These are phyloP conservation scores for Fusarium miscanthi DNA, from an alignment of 2,329 filamentous ascomycete genomes.

Conservation along the genomic window DNA sequence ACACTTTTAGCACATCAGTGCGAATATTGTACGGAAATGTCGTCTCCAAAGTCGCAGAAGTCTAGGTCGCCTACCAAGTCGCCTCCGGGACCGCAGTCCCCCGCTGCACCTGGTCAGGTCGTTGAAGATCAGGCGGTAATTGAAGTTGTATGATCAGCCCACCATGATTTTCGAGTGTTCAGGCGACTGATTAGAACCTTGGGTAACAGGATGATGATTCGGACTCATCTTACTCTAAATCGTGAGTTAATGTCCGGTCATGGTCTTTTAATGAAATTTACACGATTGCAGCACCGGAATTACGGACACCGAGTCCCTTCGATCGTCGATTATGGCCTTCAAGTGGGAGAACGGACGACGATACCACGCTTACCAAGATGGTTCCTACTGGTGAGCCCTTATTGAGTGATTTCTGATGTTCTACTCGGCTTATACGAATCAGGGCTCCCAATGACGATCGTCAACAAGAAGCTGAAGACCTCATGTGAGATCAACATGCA, in stretches of 20 bases:
- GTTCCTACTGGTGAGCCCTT: slow-evolving; percentile 49
- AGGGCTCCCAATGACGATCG: slow-evolving; percentile 47
- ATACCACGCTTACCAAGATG: slow-evolving; percentile 61
- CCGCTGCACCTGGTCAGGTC: background rate
- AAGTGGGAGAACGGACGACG: slow-evolving; percentile 60
- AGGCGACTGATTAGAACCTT: background rate
- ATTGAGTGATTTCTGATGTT: fast-evolving
- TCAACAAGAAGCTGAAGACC: slow-evolving; percentile 45
- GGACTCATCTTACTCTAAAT: slow-evolving; percentile 29
- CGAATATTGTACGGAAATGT: slow-evolving; percentile 13
- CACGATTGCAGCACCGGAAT: background rate
- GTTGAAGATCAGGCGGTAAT: background rate
- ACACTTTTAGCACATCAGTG: background rate
- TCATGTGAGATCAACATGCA: slow-evolving; percentile 16
- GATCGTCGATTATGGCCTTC: slow-evolving; percentile 36
- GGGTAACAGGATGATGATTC: slow-evolving; percentile 17
- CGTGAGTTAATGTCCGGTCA: background rate
- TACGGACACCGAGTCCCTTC: slow-evolving; percentile 35
- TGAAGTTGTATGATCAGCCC: slow-evolving; percentile 19
- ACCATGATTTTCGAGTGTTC: fast-evolving
- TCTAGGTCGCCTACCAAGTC: slow-evolving; percentile 1
- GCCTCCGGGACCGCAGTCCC: background rate
- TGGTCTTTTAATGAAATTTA: fast-evolving
- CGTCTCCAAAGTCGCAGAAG: slow-evolving; percentile 10
- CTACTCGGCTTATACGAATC: fast-evolving